Percentiles rank a stretch among this genome's conserved stretches.
phyloP scores from a whole-genome alignment of 352 stramenopile genomes.

The Pythium chondricola region DNA sequence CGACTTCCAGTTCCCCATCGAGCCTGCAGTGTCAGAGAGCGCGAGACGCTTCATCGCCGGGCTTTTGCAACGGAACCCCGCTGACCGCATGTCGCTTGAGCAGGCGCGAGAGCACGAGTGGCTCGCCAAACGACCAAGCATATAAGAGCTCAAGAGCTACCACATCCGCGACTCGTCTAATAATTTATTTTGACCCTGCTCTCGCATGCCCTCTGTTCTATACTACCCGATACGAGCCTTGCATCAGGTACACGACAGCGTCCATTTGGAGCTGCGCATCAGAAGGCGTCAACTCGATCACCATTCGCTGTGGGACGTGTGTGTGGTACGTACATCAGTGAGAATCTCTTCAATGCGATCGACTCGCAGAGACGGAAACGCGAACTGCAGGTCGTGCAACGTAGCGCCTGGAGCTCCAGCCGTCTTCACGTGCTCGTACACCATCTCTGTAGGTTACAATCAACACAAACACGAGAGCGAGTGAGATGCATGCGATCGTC shows the following conservation, averaged over 20 bases:
- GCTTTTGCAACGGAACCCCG: constrained; percentile 47
- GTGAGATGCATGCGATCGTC: not conserved
- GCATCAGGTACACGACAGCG: constrained; percentile 42
- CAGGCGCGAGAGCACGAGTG: constrained; percentile 53
- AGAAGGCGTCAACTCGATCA: not conserved
- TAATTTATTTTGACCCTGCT: constrained; percentile 19
- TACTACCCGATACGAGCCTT: constrained; percentile 53
- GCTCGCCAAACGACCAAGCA: constrained; percentile 33
- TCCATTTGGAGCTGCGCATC: constrained; percentile 53
- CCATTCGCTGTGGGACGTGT: too few relatives aligned
- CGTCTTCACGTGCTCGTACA: constrained; percentile 36
- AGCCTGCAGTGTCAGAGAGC: constrained; percentile 34
- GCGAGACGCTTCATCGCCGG: constrained; percentile 62
- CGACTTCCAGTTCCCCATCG: constrained; percentile 51
- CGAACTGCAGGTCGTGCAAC: constrained; percentile 50
- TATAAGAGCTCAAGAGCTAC: constrained; percentile 21
- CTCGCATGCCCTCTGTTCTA: constrained; percentile 17
- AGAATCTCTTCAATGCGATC: constrained; percentile 48
- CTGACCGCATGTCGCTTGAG: constrained; percentile 52
- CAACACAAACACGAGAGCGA: not conserved
- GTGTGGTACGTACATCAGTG: constrained; percentile 33
- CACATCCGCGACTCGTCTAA: not conserved
- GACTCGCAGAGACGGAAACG: constrained; percentile 40
- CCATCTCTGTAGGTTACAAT: constrained; percentile 21
- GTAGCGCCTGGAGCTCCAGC: constrained; percentile 30